Base-by-base conservation (phyloP, 495 filamentous ascomycete genomes). In the Evernia prunastri region DNA sequence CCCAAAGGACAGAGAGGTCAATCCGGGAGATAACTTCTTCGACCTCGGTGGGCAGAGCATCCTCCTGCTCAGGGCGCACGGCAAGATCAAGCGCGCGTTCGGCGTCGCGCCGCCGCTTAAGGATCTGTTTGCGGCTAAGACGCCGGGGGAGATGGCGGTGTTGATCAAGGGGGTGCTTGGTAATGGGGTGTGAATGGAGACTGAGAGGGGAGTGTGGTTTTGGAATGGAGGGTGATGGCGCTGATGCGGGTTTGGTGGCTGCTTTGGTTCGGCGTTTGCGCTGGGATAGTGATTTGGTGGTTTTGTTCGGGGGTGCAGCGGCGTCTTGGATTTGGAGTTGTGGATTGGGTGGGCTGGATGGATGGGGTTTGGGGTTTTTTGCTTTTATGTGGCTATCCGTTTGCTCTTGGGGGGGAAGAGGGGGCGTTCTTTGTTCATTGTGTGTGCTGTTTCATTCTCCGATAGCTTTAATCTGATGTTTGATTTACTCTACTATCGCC, bases 11-110 rank as follows among this genome's bases (percentile, higher is more conserved):
- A 64, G 59, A 27, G 29, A 66, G 36, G 59, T 65, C 23, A 53
- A 33, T 13, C 64, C 60, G 25, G 63, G 49, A 9, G 67, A 69
- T 58, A 74, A 70, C 23, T 74, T 74, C 72, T 74, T 74, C 37
- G 69, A 70, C 33, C 58, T 73, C 27, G 72, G 72, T 15, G 72
- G 72, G 8, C 65, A 69, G 58, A 71, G 67, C 31, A 69, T 73
- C 2, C 60, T 73, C 18, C n/a, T 74, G 29, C 45, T 74, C 25
- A 63, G 71, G 51, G 64, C 70, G 20, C 72, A 70, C 29, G 65
- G 66, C 2, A 69, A 69, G 49, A 45, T 73, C 42, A 72, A 71
- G 57, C 47, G 63, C 10, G 64, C 63, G 6, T 68, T 71, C 45
- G 62, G 68, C 40, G 68, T 62, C 10, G 68, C 60, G 25, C 63